Evolutionary conservation across 2,329 filamentous ascomycete species (phyloP).

Genomic region (Daldinia eschscholtzii): DNA sequence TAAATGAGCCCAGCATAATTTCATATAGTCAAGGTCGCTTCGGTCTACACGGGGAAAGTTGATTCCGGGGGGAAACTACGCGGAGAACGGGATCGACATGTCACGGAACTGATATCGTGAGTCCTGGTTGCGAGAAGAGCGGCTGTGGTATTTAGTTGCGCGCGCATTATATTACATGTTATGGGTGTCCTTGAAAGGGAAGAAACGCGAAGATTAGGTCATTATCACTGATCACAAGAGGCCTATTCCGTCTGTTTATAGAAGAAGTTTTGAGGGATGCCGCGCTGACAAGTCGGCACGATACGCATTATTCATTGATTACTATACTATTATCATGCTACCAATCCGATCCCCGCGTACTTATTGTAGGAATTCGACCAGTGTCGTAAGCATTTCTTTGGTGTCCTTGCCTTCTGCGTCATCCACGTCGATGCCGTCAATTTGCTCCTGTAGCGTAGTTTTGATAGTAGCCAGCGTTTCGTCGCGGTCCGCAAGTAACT

Average conservation of each 20-base stretch:
- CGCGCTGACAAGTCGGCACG: conserved; percentile 32
- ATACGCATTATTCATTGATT: conserved; percentile 38
- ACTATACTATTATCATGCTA: conserved; percentile 20
- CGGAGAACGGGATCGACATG: neutral
- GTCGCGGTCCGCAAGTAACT: conserved; percentile 75
- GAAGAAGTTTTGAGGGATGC: conserved; percentile 22
- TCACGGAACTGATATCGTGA: neutral
- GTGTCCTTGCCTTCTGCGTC: conserved; percentile 70
- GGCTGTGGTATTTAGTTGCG: conserved; percentile 9
- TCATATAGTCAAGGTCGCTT: neutral
- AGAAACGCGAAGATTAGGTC: conserved; percentile 12
- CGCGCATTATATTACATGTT: conserved; percentile 16
- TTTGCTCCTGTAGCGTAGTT: conserved; percentile 73
- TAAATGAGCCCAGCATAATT: conserved; percentile 24
- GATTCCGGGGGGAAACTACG: neutral
- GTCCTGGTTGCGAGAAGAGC: conserved; percentile 4
- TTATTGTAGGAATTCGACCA: conserved; percentile 63
- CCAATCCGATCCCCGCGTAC: neutral
- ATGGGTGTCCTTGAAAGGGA: conserved; percentile 4
- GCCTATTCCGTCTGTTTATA: conserved; percentile 32
- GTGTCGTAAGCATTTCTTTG: conserved; percentile 66
- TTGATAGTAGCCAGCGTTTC: conserved; percentile 74
- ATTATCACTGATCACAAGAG: conserved; percentile 6
- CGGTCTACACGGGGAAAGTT: conserved; percentile 1
- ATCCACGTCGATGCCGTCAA: conserved; percentile 62